Base-by-base conservation (phyloP, 2,329 filamentous ascomycete genomes). In the Pseudopyrenochaeta lycopersici region DNA sequence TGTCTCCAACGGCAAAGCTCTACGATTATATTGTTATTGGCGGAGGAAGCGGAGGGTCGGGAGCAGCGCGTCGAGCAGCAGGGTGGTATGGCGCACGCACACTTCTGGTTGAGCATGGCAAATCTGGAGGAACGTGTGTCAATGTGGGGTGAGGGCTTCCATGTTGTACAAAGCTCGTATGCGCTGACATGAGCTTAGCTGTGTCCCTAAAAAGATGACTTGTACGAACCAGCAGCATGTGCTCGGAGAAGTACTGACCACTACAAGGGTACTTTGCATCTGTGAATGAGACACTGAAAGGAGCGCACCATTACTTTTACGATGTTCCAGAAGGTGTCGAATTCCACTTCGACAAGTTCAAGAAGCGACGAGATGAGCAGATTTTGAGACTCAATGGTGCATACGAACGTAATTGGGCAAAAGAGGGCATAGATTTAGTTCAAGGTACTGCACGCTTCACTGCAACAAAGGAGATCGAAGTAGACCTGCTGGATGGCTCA, bases 341-440 rank as follows among this genome's bases (percentile, higher is more conserved):
- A 29, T 94, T 93, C 75, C 87, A 93, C 80, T 94, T 89, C 88
- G 71, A 82, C 20, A 80, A 80, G n/a, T 93, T 93, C 81, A 91
- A 91, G 80, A 74, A 82, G 60, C 92, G 93, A 83, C 85, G 90
- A 42, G 90, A 92, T 72, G 89, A 88, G 62, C 91, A 90, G 74
- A 80, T 94, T 60, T 84, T 86, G 78, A 84, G 89, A 14, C 81
- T 94, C 52, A 94, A 94, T 73, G 90, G 88, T 58, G 92, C 92
- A 71, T 94, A 93, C 77, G 90, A 42, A 17, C n/a, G 23, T 23
- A 23, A 17, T 23, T 42, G 21, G 40, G 21, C 23, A 30, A 90
- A 80, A 70, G 90, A 95, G 79, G 89, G 89, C 74, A 88, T 94
- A 64, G 89, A 93, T 70, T 91, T 90, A 72, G 81, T 94, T 32